Evolutionary conservation across 768 basidiomycete genomes (phyloP).

Genomic region (Mycena filopes): DNA sequence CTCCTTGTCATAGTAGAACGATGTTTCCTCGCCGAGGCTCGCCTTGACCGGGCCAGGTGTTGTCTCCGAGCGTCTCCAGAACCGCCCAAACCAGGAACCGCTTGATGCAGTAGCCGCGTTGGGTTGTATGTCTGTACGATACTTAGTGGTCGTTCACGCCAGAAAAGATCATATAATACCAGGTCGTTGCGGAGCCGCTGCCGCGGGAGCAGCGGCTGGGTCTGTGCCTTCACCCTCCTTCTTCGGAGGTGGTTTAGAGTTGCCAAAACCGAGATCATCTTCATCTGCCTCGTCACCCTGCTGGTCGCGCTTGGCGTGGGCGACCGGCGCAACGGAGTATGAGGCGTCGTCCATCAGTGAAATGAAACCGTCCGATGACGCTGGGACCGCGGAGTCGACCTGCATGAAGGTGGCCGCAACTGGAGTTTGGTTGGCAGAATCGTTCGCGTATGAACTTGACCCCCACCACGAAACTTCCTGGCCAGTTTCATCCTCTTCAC

Average conservation of each 20-base stretch:
- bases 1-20: constrained; percentile 96
- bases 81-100: constrained; percentile 84
- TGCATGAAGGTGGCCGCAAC: constrained; percentile 74
- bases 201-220: constrained; percentile 33
- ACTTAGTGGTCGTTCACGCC: neutral
- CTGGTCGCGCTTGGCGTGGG: constrained; percentile 32
- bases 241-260: constrained; percentile 59
- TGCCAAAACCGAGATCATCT: constrained; percentile 94
- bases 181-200: constrained; percentile 37
- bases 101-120: constrained; percentile 44
- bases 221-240: constrained; percentile 42
- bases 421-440: constrained; percentile 62
- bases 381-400: constrained; percentile 54
- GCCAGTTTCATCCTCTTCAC: constrained; percentile 44
- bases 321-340: constrained; percentile 49
- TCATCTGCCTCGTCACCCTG: constrained; percentile 68
- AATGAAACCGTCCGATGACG: constrained; percentile 73
- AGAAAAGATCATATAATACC: constrained; percentile 36
- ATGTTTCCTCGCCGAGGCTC: constrained; percentile 89
- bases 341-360: constrained; percentile 80
- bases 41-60: constrained; percentile 84
- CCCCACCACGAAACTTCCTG: constrained; percentile 74
- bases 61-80: constrained; percentile 77
- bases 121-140: constrained; percentile 21
- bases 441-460: constrained; percentile 50